Percentiles rank a stretch among this genome's conserved stretches.
phyloP scores from a whole-genome alignment of 169 alveolate species.

The Besnoitia besnoiti region DNA sequence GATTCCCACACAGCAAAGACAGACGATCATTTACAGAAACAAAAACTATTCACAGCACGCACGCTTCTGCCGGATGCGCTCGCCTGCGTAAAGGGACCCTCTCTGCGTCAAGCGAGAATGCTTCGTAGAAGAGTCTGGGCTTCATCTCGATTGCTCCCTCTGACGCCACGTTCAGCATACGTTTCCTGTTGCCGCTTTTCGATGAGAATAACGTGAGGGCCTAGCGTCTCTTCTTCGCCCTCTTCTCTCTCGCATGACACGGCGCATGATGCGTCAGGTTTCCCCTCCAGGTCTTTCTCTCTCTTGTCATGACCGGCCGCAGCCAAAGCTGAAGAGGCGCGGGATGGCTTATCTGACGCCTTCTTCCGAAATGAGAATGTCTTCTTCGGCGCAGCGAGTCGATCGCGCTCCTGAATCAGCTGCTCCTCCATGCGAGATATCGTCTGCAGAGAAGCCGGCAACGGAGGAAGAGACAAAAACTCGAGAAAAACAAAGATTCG shows the following conservation, averaged over 20 bases:
- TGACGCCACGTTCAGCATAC: too few relatives aligned
- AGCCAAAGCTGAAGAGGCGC: background rate
- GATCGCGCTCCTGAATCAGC: background rate
- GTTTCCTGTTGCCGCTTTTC: background rate
- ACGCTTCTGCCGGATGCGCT: too few relatives aligned
- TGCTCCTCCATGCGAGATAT: background rate
- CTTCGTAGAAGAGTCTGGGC: too few relatives aligned
- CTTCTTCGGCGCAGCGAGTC: background rate
- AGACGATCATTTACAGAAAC: too few relatives aligned
- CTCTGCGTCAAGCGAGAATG: too few relatives aligned
- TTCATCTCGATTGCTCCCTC: too few relatives aligned
- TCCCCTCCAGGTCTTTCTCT: background rate
- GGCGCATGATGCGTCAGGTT: background rate
- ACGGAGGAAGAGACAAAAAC: too few relatives aligned
- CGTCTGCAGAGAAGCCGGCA: background rate
- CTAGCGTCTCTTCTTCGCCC: background rate
- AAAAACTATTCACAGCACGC: too few relatives aligned
- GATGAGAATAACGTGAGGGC: background rate
- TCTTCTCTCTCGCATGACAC: background rate
- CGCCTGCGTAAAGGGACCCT: too few relatives aligned
- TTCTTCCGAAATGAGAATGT: background rate
- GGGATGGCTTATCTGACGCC: background rate
- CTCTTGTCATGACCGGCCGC: background rate
- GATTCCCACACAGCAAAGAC: too few relatives aligned
- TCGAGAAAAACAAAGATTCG: too few relatives aligned